Percentiles rank a stretch among this genome's conserved stretches.
These are phyloP conservation scores for Carex littledalei DNA, from an alignment of 176 grass and related monocot species.

Conservation along the genomic window DNA sequence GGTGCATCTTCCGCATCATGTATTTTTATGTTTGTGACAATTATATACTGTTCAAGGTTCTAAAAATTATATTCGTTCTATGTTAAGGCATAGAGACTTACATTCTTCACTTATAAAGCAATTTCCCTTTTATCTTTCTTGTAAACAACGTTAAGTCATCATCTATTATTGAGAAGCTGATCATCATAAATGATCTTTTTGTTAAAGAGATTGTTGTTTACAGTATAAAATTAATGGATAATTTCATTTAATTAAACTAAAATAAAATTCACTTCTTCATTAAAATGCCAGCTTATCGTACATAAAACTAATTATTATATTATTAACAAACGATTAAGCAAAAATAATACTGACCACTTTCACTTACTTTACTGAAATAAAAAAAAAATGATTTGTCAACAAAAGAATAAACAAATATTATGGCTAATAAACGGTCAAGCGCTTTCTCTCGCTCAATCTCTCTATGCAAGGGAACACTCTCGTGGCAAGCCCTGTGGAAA, in stretches of 20 bases:
- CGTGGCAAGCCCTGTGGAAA: slow-evolving; percentile 42
- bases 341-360: neutral
- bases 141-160: neutral
- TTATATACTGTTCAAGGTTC: too few relatives aligned
- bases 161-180: neutral
- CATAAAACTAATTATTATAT: neutral
- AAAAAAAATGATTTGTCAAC: neutral
- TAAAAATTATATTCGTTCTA: too few relatives aligned
- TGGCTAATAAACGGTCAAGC: neutral
- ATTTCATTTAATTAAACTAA: neutral
- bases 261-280: neutral
- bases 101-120: neutral
- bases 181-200: neutral
- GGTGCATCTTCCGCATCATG: too few relatives aligned
- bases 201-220: neutral
- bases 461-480: slow-evolving; percentile 41
- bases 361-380: neutral
- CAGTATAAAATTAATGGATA: neutral
- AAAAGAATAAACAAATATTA: slow-evolving; percentile 22
- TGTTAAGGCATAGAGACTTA: too few relatives aligned
- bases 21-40: too few relatives aligned
- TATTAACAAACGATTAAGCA: neutral
- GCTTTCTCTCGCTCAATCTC: neutral
- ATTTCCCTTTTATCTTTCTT: neutral
- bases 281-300: neutral